These are phyloP conservation scores for Botrytis porri DNA, from an alignment of 2,329 filamentous ascomycete species.

Conservation along the genomic window DNA sequence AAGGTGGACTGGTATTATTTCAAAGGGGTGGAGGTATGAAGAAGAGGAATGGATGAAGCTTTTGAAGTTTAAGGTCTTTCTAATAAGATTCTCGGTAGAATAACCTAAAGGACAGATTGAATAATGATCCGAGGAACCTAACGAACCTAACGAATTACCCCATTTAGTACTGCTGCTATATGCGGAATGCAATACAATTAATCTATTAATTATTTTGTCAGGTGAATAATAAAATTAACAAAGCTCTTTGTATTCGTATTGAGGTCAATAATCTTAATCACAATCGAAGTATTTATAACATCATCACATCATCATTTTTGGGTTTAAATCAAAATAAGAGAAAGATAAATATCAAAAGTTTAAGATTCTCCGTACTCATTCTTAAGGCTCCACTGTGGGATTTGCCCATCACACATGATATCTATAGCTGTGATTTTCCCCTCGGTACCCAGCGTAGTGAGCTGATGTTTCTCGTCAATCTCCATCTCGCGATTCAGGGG, in stretches of 20 bases:
- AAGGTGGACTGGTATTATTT: background rate
- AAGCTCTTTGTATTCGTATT: background rate
- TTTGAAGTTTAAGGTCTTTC: conserved; percentile 10
- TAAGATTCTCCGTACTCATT: background rate
- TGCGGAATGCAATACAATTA: background rate
- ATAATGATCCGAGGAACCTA: conserved; percentile 1
- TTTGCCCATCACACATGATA: background rate
- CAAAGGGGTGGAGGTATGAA: conserved; percentile 7
- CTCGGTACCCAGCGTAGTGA: background rate
- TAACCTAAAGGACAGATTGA: conserved; percentile 8
- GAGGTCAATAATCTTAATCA: background rate
- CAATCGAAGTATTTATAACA: background rate
- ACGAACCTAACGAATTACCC: conserved; percentile 3
- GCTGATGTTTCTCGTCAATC: background rate
- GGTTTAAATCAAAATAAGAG: background rate
- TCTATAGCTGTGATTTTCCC: background rate
- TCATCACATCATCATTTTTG: background rate
- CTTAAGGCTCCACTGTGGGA: background rate
- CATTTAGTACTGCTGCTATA: conserved; percentile 3
- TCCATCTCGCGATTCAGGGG: background rate
- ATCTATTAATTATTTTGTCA: background rate
- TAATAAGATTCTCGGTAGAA: conserved; percentile 16
- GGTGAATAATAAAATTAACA: background rate
- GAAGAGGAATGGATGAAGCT: conserved; percentile 11
- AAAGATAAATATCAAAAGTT: background rate